These are phyloP conservation scores for Ceratobasidium sp. DNA, from an alignment of 1,284 basidiomycete genomes.

Conservation along the genomic window DNA sequence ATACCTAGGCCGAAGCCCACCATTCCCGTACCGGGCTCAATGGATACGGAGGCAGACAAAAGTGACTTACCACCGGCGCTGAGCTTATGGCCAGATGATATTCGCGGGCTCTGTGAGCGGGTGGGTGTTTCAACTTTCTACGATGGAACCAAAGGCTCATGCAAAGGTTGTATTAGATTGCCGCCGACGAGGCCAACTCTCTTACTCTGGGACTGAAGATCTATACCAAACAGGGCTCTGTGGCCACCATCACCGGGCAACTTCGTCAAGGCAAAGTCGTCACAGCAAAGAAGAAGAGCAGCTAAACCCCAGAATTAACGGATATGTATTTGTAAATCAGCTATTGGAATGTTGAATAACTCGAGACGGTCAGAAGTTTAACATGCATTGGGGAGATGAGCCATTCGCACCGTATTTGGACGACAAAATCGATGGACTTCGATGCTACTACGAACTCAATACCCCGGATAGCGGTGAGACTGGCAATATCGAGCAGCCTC, in stretches of 20 bases:
- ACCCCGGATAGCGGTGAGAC: conserved; percentile 39
- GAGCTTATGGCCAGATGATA: not conserved
- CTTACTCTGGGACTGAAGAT: conserved; percentile 26
- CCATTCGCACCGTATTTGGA: conserved; percentile 50
- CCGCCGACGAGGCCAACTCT: not conserved
- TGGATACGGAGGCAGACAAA: not conserved
- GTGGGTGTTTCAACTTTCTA: not conserved
- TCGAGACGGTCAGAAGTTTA: no score
- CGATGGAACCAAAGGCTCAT: not conserved
- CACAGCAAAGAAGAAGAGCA: not conserved
- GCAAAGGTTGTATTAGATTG: not conserved
- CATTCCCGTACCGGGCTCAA: not conserved
- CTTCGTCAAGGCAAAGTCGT: conserved; percentile 11
- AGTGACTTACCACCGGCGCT: not conserved
- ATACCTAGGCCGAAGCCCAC: not conserved
- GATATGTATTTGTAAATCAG: no score
- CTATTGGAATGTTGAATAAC: no score
- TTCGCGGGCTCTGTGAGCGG: not conserved
- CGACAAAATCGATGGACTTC: conserved; percentile 53
- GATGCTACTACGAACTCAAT: conserved; percentile 54
- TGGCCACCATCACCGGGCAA: conserved; percentile 19
- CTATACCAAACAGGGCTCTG: conserved; percentile 13
- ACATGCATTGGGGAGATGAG: not conserved
- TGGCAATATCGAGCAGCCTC: conserved; percentile 8
- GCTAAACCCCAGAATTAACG: no score